phyloP scores from a whole-genome alignment of 2,329 filamentous ascomycete species.

The Hirsutella thompsonii region DNA sequence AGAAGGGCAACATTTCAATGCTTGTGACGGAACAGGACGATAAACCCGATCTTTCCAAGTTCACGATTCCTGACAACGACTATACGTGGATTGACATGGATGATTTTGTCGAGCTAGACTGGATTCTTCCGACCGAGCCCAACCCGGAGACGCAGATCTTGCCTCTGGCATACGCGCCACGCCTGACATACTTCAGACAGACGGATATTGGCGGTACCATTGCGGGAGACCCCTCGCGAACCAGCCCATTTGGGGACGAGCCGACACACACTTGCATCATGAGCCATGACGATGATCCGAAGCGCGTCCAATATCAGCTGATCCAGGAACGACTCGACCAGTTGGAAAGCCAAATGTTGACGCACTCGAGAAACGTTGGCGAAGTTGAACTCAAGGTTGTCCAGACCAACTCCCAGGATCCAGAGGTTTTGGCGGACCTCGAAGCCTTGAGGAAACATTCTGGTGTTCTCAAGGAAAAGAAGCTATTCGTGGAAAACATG shows the following conservation, averaged over 20 bases:
- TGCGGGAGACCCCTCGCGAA: constrained; percentile 66
- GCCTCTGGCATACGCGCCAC: constrained; percentile 82
- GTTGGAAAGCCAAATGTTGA: constrained; percentile 63
- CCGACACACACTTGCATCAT: constrained; percentile 93
- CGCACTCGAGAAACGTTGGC: constrained; percentile 59
- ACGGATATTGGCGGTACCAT: constrained; percentile 81
- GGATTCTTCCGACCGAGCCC: constrained; percentile 80
- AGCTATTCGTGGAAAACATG: constrained; percentile 45
- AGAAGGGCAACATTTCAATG: constrained; percentile 40
- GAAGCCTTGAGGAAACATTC: constrained; percentile 46
- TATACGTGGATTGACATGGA: constrained; percentile 99
- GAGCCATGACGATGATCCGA: constrained; percentile 79
- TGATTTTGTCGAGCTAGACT: constrained; percentile 95
- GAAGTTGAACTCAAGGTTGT: constrained; percentile 60
- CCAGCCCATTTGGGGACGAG: constrained; percentile 85
- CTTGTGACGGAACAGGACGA: constrained; percentile 41
- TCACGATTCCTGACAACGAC: constrained; percentile 91
- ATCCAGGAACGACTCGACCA: constrained; percentile 70
- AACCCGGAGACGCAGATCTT: constrained; percentile 92
- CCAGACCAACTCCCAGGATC: constrained; percentile 35
- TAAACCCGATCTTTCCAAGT: constrained; percentile 66
- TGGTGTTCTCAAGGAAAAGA: constrained; percentile 43
- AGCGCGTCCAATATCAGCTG: constrained; percentile 74
- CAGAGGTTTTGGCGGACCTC: constrained; percentile 41
- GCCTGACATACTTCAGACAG: constrained; percentile 93